phyloP scores from a whole-genome alignment of 805 yeast genomes.

The Nakazawaea anatomiae region DNA sequence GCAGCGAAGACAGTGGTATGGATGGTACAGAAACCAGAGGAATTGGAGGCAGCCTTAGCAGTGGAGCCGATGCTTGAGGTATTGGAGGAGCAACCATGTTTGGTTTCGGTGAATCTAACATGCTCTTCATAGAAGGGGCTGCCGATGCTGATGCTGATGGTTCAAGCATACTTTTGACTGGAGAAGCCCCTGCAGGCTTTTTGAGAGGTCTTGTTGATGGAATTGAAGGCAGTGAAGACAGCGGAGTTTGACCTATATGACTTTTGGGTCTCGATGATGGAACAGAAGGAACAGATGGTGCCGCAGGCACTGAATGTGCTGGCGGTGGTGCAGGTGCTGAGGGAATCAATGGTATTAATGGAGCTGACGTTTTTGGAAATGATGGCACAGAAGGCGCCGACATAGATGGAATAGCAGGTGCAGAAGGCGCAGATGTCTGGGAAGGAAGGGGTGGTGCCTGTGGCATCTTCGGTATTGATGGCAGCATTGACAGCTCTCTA shows the following conservation, averaged over 20 bases:
- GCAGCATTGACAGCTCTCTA: conserved; percentile 31
- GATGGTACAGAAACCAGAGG: background rate
- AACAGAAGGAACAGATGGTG: conserved; percentile 18
- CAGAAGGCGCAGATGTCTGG: conserved; percentile 19
- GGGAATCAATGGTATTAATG: conserved; percentile 1
- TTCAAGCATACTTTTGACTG: conserved; percentile 13
- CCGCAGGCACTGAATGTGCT: conserved; percentile 14
- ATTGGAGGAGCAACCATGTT: conserved; percentile 1
- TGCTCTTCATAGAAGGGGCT: conserved; percentile 11
- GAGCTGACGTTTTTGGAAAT: conserved; percentile 8
- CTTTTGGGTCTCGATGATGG: conserved; percentile 15
- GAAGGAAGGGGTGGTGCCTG: conserved; percentile 12
- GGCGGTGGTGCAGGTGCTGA: conserved; percentile 18
- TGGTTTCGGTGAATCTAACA: background rate
- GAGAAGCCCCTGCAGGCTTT: conserved; percentile 6
- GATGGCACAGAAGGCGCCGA: conserved; percentile 14
- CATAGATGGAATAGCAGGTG: conserved; percentile 18
- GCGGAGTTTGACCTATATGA: background rate
- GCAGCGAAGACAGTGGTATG: background rate
- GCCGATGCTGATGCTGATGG: conserved; percentile 17
- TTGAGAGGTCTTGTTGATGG: conserved; percentile 12
- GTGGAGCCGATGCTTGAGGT: conserved; percentile 2
- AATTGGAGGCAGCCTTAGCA: background rate
- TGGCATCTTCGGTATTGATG: conserved; percentile 24
- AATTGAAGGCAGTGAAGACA: background rate